phyloP scores from a whole-genome alignment of 495 filamentous ascomycete genomes.

The Hypoxylon intermedium region DNA sequence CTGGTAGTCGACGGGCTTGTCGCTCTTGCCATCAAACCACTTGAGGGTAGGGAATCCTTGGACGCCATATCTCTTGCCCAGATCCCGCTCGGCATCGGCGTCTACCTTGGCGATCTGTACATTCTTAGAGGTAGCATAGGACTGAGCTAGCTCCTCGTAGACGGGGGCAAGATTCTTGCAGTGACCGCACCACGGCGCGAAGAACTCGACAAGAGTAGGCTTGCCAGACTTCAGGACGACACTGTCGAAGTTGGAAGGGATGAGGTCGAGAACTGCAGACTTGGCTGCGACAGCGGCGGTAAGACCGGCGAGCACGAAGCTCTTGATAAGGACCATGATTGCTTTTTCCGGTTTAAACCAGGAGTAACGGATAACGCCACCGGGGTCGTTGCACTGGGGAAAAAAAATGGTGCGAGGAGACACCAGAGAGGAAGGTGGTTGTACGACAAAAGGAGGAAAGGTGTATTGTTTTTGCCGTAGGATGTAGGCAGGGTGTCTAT shows the following conservation, averaged over 20 bases:
- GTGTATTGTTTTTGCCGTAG: neutral
- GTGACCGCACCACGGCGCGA: slow-evolving; percentile 98
- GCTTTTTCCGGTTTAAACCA: slow-evolving; percentile 19
- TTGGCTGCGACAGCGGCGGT: slow-evolving; percentile 56
- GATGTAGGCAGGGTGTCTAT: too few species aligned
- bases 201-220: slow-evolving; percentile 97
- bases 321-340: slow-evolving; percentile 61
- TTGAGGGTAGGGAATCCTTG: slow-evolving; percentile 97
- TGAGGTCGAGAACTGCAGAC: slow-evolving; percentile 81
- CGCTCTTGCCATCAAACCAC: slow-evolving; percentile 97
- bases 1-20: slow-evolving; percentile 83
- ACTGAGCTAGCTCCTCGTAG: slow-evolving; percentile 88
- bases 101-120: slow-evolving; percentile 94
- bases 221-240: slow-evolving; percentile 90
- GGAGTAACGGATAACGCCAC: slow-evolving; percentile 13
- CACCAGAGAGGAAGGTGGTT: neutral
- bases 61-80: slow-evolving; percentile 85
- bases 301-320: slow-evolving; percentile 58
- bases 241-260: slow-evolving; percentile 86
- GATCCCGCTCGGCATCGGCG: slow-evolving; percentile 82
- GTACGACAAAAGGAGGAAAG: neutral
- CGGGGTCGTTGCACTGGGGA: slow-evolving; percentile 5
- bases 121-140: slow-evolving; percentile 75
- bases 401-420: slow-evolving; percentile 1
- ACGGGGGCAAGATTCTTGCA: slow-evolving; percentile 96